Conservation (phyloP, 2,329 filamentous ascomycete species). For the Fusarium anguioides region DNA sequence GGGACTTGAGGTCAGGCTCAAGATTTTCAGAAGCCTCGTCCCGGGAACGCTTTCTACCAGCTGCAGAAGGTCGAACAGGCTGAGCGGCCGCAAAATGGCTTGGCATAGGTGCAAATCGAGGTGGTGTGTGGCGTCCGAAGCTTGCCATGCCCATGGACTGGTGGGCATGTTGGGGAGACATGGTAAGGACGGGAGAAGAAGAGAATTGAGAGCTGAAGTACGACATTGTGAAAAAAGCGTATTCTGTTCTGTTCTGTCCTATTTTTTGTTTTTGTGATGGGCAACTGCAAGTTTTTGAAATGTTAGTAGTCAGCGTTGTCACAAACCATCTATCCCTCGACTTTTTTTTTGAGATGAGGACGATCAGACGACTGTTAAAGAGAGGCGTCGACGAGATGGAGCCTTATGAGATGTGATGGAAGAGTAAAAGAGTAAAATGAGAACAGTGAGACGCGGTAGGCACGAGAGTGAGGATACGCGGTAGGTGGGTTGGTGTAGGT, state of each 20-base stretch:
- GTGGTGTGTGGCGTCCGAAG: constrained; percentile 44
- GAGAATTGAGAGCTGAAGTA: constrained; percentile 57
- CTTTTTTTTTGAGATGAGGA: constrained; percentile 18
- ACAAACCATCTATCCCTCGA: constrained; percentile 47
- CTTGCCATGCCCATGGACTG: constrained; percentile 49
- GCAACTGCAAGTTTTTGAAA: constrained; percentile 37
- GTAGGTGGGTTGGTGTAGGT: constrained; percentile 10
- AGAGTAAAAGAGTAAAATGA: neutral
- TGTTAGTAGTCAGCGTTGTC: constrained; percentile 48
- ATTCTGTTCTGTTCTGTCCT: neutral
- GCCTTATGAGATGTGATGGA: neutral
- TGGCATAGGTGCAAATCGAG: constrained; percentile 42
- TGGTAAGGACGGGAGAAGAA: constrained; percentile 59
- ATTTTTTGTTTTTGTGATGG: too few species aligned
- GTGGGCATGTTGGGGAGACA: constrained; percentile 50
- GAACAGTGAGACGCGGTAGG: constrained; percentile 21
- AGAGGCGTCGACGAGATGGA: constrained; percentile 2
- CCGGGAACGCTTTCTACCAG: constrained; percentile 79
- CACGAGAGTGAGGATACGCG: constrained; percentile 24
- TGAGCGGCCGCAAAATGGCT: constrained; percentile 36
- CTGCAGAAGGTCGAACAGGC: constrained; percentile 46
- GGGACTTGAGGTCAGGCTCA: constrained; percentile 64
- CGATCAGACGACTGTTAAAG: constrained; percentile 8
- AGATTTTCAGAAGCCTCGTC: constrained; percentile 78
- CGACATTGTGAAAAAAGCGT: constrained; percentile 51